Conservation (phyloP, 768 basidiomycete genomes). For the Dendrothele bispora region DNA sequence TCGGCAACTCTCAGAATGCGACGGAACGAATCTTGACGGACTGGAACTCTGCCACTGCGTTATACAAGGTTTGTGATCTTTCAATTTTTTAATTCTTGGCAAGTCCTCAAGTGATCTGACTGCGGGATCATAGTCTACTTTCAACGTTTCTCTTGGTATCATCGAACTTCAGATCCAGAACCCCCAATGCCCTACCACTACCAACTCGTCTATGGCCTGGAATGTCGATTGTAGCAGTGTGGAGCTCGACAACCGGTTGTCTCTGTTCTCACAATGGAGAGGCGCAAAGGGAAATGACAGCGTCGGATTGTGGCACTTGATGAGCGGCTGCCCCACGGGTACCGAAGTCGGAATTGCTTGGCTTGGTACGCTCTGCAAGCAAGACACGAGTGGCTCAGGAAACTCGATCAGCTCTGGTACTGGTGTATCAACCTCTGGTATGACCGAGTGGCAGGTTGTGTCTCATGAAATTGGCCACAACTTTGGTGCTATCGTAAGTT, state of each 20-base stretch:
- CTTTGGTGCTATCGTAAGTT: constrained; percentile 83
- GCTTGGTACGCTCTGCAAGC: constrained; percentile 77
- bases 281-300: constrained; percentile 71
- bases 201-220: constrained; percentile 62
- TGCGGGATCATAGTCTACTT: constrained; percentile 50
- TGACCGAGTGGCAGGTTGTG: constrained; percentile 81
- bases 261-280: constrained; percentile 81
- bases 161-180: constrained; percentile 76
- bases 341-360: constrained; percentile 86
- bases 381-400: constrained; percentile 44
- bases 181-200: constrained; percentile 58
- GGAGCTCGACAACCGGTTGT: constrained; percentile 69
- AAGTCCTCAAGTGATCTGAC: not conserved
- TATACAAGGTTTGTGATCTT: constrained; percentile 56
- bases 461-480: constrained; percentile 87
- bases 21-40: constrained; percentile 72
- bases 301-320: constrained; percentile 84
- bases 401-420: constrained; percentile 63
- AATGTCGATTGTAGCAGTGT: constrained; percentile 66
- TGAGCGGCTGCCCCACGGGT: constrained; percentile 83
- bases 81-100: not conserved
- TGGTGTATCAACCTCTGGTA: constrained; percentile 75
- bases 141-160: constrained; percentile 85
- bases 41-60: constrained; percentile 75
- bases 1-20: constrained; percentile 64